These are phyloP conservation scores for Antitrichia curtipendula DNA, from an alignment of 225 moss, liverwort and hornwort species.

Conservation along the genomic window DNA sequence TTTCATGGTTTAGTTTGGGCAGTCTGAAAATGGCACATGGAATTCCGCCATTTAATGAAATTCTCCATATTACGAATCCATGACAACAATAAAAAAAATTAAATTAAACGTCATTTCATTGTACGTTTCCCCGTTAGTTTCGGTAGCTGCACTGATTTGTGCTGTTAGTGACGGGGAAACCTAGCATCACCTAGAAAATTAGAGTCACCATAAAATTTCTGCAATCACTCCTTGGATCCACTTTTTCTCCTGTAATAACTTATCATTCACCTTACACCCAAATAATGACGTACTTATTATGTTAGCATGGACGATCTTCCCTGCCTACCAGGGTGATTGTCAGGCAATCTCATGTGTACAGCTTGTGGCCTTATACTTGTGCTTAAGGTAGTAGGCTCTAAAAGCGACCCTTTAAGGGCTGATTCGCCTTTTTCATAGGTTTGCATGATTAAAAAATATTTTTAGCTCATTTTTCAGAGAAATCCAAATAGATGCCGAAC, in stretches of 20 bases:
- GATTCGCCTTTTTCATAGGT: no score
- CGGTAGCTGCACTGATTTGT: not conserved
- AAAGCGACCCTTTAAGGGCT: no score
- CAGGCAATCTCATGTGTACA: not conserved
- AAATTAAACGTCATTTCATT: not conserved
- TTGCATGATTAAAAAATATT: no score
- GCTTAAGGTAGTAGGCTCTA: no score
- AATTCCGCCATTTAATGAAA: no score
- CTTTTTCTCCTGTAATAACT: not conserved
- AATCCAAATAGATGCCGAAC: no score
- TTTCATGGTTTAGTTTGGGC: no score
- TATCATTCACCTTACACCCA: not conserved
- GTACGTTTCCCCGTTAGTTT: not conserved
- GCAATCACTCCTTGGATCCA: not conserved
- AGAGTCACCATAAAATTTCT: not conserved
- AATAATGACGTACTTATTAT: not conserved
- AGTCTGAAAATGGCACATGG: no score
- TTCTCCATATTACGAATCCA: not conserved
- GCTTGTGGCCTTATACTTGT: not conserved
- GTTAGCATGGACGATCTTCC: not conserved
- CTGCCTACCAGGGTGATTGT: not conserved
- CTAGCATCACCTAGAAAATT: not conserved
- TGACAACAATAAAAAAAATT: not conserved
- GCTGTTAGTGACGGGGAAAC: not conserved
- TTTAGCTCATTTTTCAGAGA: no score